Conservation (phyloP, 177 flowering plant genomes). For the Vitis hybrid region DNA sequence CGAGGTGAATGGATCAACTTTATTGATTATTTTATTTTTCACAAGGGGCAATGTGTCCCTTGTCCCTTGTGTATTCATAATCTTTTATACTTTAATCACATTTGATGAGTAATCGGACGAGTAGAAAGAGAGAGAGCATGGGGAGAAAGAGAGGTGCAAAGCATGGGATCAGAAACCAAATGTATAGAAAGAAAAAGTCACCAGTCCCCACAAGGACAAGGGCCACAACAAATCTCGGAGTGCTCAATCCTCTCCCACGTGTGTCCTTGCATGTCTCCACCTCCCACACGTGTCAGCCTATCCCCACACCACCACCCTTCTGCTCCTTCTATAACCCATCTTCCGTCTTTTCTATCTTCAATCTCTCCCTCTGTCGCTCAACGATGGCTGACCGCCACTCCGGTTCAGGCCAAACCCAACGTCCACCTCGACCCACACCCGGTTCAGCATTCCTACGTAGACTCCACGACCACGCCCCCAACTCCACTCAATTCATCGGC, state of each 20-base stretch:
- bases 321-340: neutral
- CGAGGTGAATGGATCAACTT: no score
- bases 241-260: slow-evolving; percentile 22
- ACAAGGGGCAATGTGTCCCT: no score
- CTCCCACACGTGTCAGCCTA: slow-evolving; percentile 22
- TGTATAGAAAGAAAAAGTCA: no score
- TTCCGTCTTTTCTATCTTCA: neutral
- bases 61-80: no score
- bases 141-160: no score
- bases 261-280: slow-evolving; percentile 28
- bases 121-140: no score
- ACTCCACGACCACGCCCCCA: slow-evolving; percentile 55
- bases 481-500: slow-evolving; percentile 67
- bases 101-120: no score
- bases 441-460: slow-evolving; percentile 32
- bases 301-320: neutral
- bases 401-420: slow-evolving; percentile 14
- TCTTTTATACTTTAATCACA: no score
- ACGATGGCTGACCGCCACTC: slow-evolving; percentile 47
- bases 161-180: no score
- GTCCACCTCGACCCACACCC: slow-evolving; percentile 1
- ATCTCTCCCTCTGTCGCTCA: neutral
- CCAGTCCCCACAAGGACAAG: no score
- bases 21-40: no score
- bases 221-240: neutral